phyloP scores from a whole-genome alignment of 2,329 filamentous ascomycete species.

The Salinomyces thailandicus region DNA sequence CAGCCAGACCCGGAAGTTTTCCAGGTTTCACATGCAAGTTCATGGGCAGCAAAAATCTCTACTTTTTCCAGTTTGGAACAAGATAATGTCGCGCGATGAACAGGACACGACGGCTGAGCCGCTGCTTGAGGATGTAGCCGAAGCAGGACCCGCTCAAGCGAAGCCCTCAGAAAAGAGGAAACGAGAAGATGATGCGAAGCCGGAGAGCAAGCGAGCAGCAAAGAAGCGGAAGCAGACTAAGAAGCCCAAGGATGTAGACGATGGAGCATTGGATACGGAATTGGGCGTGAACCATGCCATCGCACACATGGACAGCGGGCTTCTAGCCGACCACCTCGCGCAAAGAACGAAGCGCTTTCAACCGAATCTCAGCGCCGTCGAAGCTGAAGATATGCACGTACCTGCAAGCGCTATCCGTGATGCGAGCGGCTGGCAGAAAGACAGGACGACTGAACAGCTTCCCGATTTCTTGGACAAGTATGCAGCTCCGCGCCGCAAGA shows the following conservation, averaged over 20 bases:
- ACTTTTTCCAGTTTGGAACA: background rate
- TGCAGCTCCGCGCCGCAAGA: slow-evolving; percentile 27
- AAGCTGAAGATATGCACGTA: slow-evolving; percentile 72
- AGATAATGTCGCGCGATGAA: slow-evolving; percentile 32
- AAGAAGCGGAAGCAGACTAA: slow-evolving; percentile 53
- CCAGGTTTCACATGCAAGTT: background rate
- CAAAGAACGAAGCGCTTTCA: slow-evolving; percentile 70
- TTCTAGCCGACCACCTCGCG: slow-evolving; percentile 77
- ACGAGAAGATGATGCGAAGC: slow-evolving; percentile 26
- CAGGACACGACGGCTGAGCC: slow-evolving; percentile 32
- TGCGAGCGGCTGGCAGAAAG: slow-evolving; percentile 61
- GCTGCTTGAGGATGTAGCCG: slow-evolving; percentile 33
- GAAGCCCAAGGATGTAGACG: slow-evolving; percentile 52
- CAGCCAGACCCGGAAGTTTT: too few species aligned
- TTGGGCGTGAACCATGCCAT: slow-evolving; percentile 65
- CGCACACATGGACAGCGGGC: slow-evolving; percentile 67
- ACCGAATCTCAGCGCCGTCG: slow-evolving; percentile 68
- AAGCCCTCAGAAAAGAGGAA: slow-evolving; percentile 32
- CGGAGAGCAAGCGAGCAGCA: slow-evolving; percentile 27
- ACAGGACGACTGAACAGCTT: slow-evolving; percentile 60
- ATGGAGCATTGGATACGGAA: slow-evolving; percentile 41
- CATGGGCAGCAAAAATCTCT: background rate
- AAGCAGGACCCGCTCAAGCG: slow-evolving; percentile 16
- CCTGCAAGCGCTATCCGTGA: slow-evolving; percentile 72
- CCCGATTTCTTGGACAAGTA: slow-evolving; percentile 66